Base-by-base conservation (phyloP, 306 rosid species). In the Biancaea sappan region DNA sequence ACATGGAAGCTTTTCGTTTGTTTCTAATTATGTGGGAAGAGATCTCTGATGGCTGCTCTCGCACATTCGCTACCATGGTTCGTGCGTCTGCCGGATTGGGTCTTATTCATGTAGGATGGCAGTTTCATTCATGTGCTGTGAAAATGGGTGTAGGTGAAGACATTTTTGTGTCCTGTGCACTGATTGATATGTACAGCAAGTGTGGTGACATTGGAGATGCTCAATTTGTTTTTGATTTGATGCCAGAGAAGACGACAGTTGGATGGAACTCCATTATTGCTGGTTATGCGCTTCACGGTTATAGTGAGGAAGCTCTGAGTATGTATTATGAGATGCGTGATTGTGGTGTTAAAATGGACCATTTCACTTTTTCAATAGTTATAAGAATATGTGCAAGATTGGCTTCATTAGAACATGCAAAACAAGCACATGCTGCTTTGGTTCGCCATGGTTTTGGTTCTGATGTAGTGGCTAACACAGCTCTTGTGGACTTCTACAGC, bases 151-250 rank as follows among this genome's bases (percentile, higher is more conserved):
- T 79, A 2, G 78, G 61, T 44, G 84, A 64, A 13, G 84, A 89
- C 77, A 84, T 53, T 5, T 91, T 86, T 26, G 92, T 91, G 72
- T 79, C 92, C 21, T 91, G 94, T 81, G 85, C 93, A 1, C 62
- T 93, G 76, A 93, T 93, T 76, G 96, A 91, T 79, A 93, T 89
- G 98, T 91, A 93, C 52, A 83, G 94, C 72, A 93, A 93, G 88
- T 93, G 92, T 76, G 96, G 88, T 46, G 70, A 82, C 84, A 81
- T 93, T 66, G 93, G 85, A 62, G 98, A 89, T 77, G 97, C 98
- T 47, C 93, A 76, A 1, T 82, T 62, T 66, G 96, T 89, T 24
- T 93, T 93, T 72, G 88, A 91, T 74, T 90, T 83, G 76, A 85
- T 93, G 94, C 90, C 92, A 1, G 73, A 78, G 77, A 91, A 93